Conservation (phyloP, 441 rosid genomes). For the Jatropha multifida region DNA sequence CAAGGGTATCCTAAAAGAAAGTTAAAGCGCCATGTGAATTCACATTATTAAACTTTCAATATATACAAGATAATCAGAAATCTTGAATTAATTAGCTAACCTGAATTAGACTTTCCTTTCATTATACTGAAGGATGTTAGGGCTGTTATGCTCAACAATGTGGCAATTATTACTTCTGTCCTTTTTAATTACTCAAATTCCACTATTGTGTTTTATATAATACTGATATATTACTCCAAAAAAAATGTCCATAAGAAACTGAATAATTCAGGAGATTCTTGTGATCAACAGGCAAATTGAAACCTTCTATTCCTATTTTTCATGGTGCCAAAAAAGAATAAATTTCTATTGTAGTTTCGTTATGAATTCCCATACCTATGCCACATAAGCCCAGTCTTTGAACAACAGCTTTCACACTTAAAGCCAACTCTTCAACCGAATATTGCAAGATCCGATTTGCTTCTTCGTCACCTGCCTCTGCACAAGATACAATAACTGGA, state of each 20-base stretch:
- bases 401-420: conserved; percentile 77
- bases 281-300: background rate
- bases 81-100: conserved; percentile 1
- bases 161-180: background rate
- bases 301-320: background rate
- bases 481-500: conserved; percentile 70
- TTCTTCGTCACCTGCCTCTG: conserved; percentile 69
- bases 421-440: conserved; percentile 64
- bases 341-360: background rate
- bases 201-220: background rate
- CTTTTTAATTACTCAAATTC: background rate
- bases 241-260: background rate
- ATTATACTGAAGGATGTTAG: background rate
- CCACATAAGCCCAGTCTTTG: conserved; percentile 61
- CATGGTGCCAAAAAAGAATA: background rate
- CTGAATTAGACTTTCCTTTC: background rate
- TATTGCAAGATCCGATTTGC: conserved; percentile 58
- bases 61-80: background rate
- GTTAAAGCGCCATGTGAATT: background rate
- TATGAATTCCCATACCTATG: conserved; percentile 38
- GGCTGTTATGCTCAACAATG: conserved; percentile 2
- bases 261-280: background rate
- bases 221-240: background rate
- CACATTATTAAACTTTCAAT: background rate
- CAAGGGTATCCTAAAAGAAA: background rate